Conservation (phyloP, 2,329 filamentous ascomycete genomes). For the Fusarium redolens region DNA sequence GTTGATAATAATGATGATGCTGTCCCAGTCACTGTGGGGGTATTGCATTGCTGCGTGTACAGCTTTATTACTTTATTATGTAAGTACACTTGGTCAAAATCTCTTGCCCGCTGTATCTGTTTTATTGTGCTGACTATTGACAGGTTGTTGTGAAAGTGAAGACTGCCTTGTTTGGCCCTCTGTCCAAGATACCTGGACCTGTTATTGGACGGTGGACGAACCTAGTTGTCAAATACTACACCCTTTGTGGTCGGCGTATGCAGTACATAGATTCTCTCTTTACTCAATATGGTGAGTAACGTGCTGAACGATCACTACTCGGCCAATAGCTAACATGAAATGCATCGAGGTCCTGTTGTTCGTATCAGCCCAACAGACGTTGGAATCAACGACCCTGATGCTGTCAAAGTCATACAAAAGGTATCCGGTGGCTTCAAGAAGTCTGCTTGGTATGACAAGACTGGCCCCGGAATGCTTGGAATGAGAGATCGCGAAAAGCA, state of each 20-base stretch:
- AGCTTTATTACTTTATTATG: not conserved
- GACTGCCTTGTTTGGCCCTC: not conserved
- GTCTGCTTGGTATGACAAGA: constrained; percentile 4
- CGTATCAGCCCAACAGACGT: not conserved
- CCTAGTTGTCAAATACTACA: not conserved
- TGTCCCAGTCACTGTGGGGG: not conserved
- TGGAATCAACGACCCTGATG: not conserved
- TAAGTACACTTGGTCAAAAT: rapidly evolving
- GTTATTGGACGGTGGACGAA: not conserved
- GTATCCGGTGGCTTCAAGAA: not conserved
- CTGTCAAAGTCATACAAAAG: constrained; percentile 1
- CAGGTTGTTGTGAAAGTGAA: not conserved
- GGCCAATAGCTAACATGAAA: rapidly evolving
- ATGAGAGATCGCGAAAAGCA: not conserved
- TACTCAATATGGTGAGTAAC: not conserved
- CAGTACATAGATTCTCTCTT: not conserved
- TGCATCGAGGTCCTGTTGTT: not conserved
- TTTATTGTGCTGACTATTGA: rapidly evolving
- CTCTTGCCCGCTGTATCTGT: rapidly evolving
- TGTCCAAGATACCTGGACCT: not conserved
- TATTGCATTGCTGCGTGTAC: not conserved
- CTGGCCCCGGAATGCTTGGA: not conserved
- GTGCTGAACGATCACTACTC: rapidly evolving
- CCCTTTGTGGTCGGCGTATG: not conserved
- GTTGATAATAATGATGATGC: not conserved